These are phyloP conservation scores for Phaeomoniella chlamydospora DNA, from an alignment of 2,329 filamentous ascomycete genomes.

Conservation along the genomic window DNA sequence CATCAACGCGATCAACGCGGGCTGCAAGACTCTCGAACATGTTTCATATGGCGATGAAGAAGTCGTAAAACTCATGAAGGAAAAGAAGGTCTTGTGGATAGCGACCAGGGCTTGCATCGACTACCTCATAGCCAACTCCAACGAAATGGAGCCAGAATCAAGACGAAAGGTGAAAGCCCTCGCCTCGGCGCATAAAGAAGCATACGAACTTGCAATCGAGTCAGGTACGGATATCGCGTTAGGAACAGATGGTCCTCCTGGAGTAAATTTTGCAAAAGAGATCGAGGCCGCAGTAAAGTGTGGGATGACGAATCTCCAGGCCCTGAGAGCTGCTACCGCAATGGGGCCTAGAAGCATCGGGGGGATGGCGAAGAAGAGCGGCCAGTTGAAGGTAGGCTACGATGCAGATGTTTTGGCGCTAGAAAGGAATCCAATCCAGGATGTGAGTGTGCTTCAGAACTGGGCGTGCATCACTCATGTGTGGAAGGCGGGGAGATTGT, in stretches of 20 bases:
- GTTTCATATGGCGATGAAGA: constrained; percentile 33
- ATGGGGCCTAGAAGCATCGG: constrained; percentile 29
- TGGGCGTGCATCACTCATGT: constrained; percentile 28
- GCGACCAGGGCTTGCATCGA: constrained; percentile 30
- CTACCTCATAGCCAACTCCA: constrained; percentile 18
- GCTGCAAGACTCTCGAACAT: constrained; percentile 33
- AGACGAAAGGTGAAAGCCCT: constrained; percentile 24
- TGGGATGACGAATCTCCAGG: constrained; percentile 32
- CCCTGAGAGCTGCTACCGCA: constrained; percentile 34
- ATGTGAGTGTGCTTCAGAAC: constrained; percentile 24
- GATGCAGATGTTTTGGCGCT: constrained; percentile 34
- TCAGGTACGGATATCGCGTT: constrained; percentile 29
- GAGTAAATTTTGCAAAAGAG: constrained; percentile 29
- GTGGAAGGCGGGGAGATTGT: constrained; percentile 30
- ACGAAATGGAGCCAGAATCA: constrained; percentile 16
- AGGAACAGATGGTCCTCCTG: constrained; percentile 33
- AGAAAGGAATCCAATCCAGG: constrained; percentile 23
- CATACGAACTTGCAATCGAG: constrained; percentile 25
- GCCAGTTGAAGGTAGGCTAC: constrained; percentile 28
- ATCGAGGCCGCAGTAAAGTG: constrained; percentile 30
- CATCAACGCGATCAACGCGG: constrained; percentile 27
- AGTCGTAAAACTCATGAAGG: constrained; percentile 26
- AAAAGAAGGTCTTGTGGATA: constrained; percentile 30
- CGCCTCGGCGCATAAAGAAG: constrained; percentile 18
- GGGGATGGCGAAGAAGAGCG: constrained; percentile 24